These are phyloP conservation scores for Rutstroemia sp. DNA, from an alignment of 2,329 filamentous ascomycete genomes.

Conservation along the genomic window DNA sequence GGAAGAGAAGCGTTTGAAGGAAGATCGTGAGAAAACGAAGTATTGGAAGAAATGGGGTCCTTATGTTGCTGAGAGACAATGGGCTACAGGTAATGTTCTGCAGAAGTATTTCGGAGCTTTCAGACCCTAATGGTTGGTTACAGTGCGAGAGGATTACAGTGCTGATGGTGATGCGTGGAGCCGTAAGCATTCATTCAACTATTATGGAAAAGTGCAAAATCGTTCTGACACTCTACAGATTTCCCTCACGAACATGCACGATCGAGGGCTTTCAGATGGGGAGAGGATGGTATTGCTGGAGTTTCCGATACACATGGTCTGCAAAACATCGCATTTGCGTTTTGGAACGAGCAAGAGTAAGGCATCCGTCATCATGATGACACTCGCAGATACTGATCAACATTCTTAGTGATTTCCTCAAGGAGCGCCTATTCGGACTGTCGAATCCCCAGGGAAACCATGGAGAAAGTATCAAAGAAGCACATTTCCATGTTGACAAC, in stretches of 20 bases:
- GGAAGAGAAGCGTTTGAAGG: slow-evolving; percentile 83
- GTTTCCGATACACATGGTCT: slow-evolving; percentile 87
- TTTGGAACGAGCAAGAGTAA: slow-evolving; percentile 97
- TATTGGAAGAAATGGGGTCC: slow-evolving; percentile 99
- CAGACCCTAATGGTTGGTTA: slow-evolving; percentile 18
- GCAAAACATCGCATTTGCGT: slow-evolving; percentile 90
- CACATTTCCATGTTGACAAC: slow-evolving; percentile 94
- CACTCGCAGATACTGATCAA: slow-evolving; percentile 33
- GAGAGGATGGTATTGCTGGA: slow-evolving; percentile 93
- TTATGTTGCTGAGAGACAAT: slow-evolving; percentile 89
- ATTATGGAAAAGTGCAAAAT: too few relatives aligned
- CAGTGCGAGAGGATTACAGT: slow-evolving; percentile 86
- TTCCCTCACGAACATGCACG: slow-evolving; percentile 91
- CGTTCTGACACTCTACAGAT: slow-evolving; percentile 46
- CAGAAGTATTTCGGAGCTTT: not conserved
- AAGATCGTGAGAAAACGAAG: slow-evolving; percentile 74
- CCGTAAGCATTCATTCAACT: slow-evolving; percentile 47
- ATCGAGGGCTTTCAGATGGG: slow-evolving; percentile 87
- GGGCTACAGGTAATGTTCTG: slow-evolving; percentile 67
- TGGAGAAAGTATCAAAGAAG: slow-evolving; percentile 94
- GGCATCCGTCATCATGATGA: slow-evolving; percentile 23
- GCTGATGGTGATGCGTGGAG: slow-evolving; percentile 93
- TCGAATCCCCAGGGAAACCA: slow-evolving; percentile 97
- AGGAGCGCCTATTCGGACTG: slow-evolving; percentile 89
- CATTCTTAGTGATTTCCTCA: slow-evolving; percentile 68